phyloP scores from a whole-genome alignment of 495 filamentous ascomycete genomes.

The Aspergillus saccharolyticus region DNA sequence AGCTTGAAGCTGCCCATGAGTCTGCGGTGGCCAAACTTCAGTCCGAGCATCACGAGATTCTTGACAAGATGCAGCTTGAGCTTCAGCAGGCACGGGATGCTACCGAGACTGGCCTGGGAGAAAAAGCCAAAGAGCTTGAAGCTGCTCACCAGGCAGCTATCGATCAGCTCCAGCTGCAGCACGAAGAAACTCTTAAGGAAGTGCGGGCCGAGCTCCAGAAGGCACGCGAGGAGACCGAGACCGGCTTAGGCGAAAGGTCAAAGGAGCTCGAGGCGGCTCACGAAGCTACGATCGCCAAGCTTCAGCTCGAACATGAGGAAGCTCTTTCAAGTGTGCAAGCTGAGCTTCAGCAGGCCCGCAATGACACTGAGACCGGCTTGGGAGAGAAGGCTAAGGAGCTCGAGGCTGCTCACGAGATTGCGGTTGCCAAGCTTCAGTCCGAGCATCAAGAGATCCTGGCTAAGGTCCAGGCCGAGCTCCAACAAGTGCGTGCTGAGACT shows the following conservation, averaged over 20 bases:
- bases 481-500: neutral
- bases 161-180: slow-evolving; percentile 32
- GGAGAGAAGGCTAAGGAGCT: slow-evolving; percentile 1
- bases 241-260: neutral
- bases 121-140: slow-evolving; percentile 30
- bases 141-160: slow-evolving; percentile 31
- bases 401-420: neutral
- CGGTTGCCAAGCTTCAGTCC: neutral
- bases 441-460: neutral
- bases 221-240: neutral
- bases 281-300: neutral
- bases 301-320: neutral
- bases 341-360: neutral
- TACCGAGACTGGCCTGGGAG: slow-evolving; percentile 1
- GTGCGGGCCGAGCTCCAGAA: neutral
- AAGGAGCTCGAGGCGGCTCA: slow-evolving; percentile 1
- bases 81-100: slow-evolving; percentile 15
- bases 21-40: slow-evolving; percentile 31
- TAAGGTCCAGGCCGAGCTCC: neutral
- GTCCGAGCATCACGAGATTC: slow-evolving; percentile 33
- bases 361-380: neutral
- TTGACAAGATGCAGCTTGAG: slow-evolving; percentile 6
- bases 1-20: slow-evolving; percentile 37
- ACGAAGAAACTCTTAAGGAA: slow-evolving; percentile 27
- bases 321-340: neutral